phyloP scores from a whole-genome alignment of 495 filamentous ascomycete genomes.

The Podospora pseudopauciseta region DNA sequence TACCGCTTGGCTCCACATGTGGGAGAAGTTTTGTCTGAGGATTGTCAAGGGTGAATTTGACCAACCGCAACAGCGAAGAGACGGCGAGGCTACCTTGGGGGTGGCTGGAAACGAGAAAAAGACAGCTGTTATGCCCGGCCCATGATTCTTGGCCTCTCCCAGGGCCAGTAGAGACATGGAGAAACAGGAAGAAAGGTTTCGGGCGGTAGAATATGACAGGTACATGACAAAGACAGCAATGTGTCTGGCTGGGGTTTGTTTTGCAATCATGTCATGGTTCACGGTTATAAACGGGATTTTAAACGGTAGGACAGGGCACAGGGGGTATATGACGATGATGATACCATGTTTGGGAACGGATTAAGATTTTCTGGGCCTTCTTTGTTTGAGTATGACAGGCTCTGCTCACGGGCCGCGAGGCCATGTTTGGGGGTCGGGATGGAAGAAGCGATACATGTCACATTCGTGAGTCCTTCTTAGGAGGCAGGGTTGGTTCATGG shows the following conservation, averaged over 20 bases:
- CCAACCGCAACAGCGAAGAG: neutral
- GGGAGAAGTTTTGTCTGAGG: conserved; percentile 42
- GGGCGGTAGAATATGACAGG: neutral
- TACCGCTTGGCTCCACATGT: conserved; percentile 42
- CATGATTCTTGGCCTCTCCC: neutral
- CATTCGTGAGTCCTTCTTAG: neutral
- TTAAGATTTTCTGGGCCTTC: neutral
- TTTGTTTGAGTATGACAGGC: neutral
- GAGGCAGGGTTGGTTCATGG: neutral
- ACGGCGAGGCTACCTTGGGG: neutral
- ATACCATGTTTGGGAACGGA: neutral
- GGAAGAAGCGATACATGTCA: neutral
- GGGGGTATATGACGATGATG: conserved; percentile 1
- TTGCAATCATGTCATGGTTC: neutral
- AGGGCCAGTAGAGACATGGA: neutral
- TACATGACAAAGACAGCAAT: neutral
- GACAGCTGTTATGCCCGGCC: neutral
- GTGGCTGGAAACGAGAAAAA: neutral
- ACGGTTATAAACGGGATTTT: neutral
- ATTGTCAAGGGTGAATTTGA: conserved; percentile 32
- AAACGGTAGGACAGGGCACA: neutral
- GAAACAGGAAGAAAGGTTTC: neutral
- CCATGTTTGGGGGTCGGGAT: neutral
- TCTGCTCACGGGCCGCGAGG: neutral
- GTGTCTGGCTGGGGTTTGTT: neutral